Conservation (phyloP, 495 filamentous ascomycete genomes). For the Aspergillus biplanus region DNA sequence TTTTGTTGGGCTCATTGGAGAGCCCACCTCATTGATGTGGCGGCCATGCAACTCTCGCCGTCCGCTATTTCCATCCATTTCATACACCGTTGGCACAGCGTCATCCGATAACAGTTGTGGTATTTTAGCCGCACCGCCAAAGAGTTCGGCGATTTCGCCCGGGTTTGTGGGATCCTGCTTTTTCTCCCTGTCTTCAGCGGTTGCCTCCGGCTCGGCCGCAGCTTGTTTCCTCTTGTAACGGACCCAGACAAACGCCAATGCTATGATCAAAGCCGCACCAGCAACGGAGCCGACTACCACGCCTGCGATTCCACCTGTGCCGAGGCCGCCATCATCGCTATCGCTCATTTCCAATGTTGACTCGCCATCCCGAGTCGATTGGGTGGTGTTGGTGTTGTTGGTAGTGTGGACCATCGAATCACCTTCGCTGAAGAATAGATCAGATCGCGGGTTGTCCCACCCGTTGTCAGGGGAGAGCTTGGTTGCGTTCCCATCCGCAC, state of each 20-base stretch:
- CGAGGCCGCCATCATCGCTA: not conserved
- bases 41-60: constrained; percentile 1
- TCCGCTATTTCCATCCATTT: not conserved
- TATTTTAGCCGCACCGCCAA: not conserved
- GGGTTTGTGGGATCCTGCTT: not conserved
- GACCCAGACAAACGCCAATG: not conserved
- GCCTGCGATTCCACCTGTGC: not conserved
- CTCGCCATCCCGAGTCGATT: not conserved
- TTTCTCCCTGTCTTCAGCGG: not conserved
- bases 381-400: not conserved
- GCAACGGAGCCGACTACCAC: not conserved
- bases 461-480: not conserved
- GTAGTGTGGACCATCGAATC: not conserved
- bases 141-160: not conserved
- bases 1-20: not conserved
- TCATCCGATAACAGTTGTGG: not conserved
- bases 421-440: not conserved
- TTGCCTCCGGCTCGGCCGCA: not conserved
- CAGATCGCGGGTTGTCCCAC: not conserved
- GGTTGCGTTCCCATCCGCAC: not conserved
- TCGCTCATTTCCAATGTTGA: not conserved
- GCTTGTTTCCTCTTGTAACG: constrained; percentile 1
- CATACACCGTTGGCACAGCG: not conserved
- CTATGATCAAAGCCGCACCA: not conserved
- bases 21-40: not conserved